Base-by-base conservation (phyloP, 345 rosid species). In the Camelina sativa region DNA sequence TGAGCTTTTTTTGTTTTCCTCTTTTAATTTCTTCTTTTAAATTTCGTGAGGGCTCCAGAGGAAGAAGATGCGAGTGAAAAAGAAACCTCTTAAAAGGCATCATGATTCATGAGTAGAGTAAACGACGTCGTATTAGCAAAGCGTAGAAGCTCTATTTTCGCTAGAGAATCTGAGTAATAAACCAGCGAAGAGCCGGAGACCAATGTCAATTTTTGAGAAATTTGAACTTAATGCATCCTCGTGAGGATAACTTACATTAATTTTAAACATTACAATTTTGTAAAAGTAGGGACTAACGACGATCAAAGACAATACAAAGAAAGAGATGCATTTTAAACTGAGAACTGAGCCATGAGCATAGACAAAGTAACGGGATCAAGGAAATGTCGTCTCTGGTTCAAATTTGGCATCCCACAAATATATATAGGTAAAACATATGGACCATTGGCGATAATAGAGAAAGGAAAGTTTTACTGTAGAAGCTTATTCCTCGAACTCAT, bases 401-500 rank as follows among this genome's bases (percentile, higher is more conserved):
- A 68, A 68, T 58, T 59, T 75, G 78, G 50, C 35, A 51, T 48
- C 67, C 60, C 73, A 66, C 52, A 55, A 28, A 34, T 8, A 38
- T 50, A 40, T 59, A 38, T n/a, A 59, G 23, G 43, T 40, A 48
- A 48, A 68, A 52, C 69, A 67, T 60, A 75, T 53, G 63, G 25
- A 52, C 74, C 62, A 67, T 13, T 41, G 51, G 44, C 34, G 55
- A 12, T 25, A 30, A 53, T n/a, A 56, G 17, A 68, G 50, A 44
- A 48, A 60, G 3, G 56, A n/a, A 16, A 9, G 25, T 5, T 44
- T 32, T 54, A 44, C 28, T 41, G 57, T n/a, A 54, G 53, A 16
- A 46, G 17, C 86, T 84, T 84, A 93, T 75, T 89, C 97, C 85
- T 91, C 91, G 11, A 88, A 86, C 62, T 93, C 97, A 19, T 90